A percentile compares a stretch with the other conserved stretches of the same genome.
These are phyloP conservation scores for Erysiphe neolycopersici DNA, from an alignment of 2,329 filamentous ascomycete genomes.

Conservation along the genomic window DNA sequence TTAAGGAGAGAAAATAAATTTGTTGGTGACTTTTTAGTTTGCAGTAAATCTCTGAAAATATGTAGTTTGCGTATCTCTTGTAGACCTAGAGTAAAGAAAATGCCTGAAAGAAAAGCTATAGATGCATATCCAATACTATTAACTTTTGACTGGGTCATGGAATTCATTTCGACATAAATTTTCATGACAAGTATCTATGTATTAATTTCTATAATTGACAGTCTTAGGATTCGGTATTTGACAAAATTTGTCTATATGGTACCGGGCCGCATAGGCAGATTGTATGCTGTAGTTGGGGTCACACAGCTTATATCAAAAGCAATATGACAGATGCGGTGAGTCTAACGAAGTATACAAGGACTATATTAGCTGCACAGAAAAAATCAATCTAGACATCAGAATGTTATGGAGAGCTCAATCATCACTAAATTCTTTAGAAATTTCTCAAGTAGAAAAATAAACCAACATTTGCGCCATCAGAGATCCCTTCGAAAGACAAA, in stretches of 20 bases:
- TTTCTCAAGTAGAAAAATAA: not conserved
- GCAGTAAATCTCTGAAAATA: not conserved
- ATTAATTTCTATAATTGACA: no score
- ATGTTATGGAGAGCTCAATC: not conserved
- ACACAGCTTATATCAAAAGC: no score
- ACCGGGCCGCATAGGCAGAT: no score
- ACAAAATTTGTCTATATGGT: no score
- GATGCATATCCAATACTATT: conserved; percentile 40
- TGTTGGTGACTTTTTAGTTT: no score
- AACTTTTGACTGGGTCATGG: conserved; percentile 31
- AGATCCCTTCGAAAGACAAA: not conserved
- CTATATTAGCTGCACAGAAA: no score
- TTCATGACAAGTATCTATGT: not conserved
- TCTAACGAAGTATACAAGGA: no score
- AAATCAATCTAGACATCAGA: no score
- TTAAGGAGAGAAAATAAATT: no score
- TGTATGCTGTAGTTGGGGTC: no score
- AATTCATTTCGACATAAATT: conserved; percentile 20
- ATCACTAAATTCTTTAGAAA: not conserved
- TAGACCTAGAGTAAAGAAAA: conserved; percentile 48
- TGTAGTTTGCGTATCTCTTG: conserved; percentile 24
- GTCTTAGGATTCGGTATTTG: no score
- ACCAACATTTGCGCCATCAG: not conserved
- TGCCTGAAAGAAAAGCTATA: conserved; percentile 50
- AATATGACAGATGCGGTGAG: no score